A percentile compares a stretch with the other conserved stretches of the same genome.
These are phyloP conservation scores for Camellia lanceoleosa DNA, from an alignment of 148 eudicot genomes.

Conservation along the genomic window DNA sequence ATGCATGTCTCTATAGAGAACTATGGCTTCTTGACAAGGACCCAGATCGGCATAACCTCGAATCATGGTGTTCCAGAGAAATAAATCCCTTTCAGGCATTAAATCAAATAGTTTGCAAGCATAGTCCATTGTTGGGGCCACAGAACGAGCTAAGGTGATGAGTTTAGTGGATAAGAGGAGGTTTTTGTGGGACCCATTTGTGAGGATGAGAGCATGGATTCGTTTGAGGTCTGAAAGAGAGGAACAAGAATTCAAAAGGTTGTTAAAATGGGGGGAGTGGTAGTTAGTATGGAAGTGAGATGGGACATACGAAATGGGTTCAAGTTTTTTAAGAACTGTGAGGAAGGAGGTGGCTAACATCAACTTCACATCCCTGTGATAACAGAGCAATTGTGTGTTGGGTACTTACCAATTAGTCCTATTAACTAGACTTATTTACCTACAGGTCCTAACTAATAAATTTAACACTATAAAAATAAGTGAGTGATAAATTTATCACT, in stretches of 20 bases:
- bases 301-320: neutral
- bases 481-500: too few species aligned
- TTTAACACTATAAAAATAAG: too few species aligned
- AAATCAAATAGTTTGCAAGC: slow-evolving; percentile 30
- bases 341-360: slow-evolving; percentile 9
- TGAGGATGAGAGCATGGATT: slow-evolving; percentile 20
- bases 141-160: neutral
- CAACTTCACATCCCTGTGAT: neutral
- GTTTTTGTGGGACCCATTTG: slow-evolving; percentile 17
- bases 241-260: slow-evolving; percentile 18
- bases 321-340: neutral
- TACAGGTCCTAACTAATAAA: too few species aligned
- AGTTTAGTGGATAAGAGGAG: slow-evolving; percentile 19
- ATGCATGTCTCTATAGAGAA: slow-evolving; percentile 23
- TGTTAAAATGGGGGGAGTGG: slow-evolving; percentile 4
- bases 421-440: too few species aligned
- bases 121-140: slow-evolving; percentile 22
- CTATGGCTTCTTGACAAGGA: slow-evolving; percentile 16
- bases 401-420: too few species aligned
- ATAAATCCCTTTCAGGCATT: slow-evolving; percentile 12
- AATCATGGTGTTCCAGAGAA: slow-evolving; percentile 24
- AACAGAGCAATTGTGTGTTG: neutral
- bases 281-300: slow-evolving; percentile 9
- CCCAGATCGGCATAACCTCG: slow-evolving; percentile 18
- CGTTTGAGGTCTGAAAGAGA: slow-evolving; percentile 13